A percentile compares a stretch with the other conserved stretches of the same genome.
Conservation (phyloP, 768 basidiomycete species). For the Strobilomyces confusus region DNA sequence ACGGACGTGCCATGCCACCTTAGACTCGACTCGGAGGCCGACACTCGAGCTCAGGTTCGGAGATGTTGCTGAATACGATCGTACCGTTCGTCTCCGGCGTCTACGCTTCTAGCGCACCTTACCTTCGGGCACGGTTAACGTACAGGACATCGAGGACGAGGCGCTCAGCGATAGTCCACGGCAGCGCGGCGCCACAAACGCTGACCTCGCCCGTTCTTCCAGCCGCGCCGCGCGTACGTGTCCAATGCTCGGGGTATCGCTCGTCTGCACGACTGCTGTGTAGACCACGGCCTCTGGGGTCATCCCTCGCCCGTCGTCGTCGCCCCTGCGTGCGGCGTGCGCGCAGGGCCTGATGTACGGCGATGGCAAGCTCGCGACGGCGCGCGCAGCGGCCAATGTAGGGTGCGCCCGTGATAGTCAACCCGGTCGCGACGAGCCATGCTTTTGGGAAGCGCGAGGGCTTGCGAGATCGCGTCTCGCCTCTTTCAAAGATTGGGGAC, state of each 20-base stretch:
- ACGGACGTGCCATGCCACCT: too few species aligned
- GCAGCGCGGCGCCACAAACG: conserved; percentile 26
- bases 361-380: conserved; percentile 41
- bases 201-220: conserved; percentile 3
- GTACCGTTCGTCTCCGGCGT: conserved; percentile 19
- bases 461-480: conserved; percentile 38
- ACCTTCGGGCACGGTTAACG: conserved; percentile 52
- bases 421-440: conserved; percentile 22
- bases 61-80: conserved; percentile 16
- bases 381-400: conserved; percentile 41
- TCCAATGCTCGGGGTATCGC: conserved; percentile 23
- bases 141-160: conserved; percentile 58
- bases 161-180: conserved; percentile 58
- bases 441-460: conserved; percentile 37
- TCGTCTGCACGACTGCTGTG: neutral
- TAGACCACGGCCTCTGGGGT: conserved; percentile 59
- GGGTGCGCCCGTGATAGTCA: conserved; percentile 38
- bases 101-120: conserved; percentile 19
- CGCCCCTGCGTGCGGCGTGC: conserved; percentile 55
- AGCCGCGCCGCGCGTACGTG: conserved; percentile 68
- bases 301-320: conserved; percentile 41
- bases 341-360: conserved; percentile 49
- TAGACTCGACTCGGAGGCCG: too few species aligned
- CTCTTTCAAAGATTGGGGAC: conserved; percentile 36
- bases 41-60: neutral